Evolutionary conservation across 2,329 filamentous ascomycete genomes (phyloP), one percentile per base, ranked within the genome.

Genomic region (Cyphellophora attinorum): DNA sequence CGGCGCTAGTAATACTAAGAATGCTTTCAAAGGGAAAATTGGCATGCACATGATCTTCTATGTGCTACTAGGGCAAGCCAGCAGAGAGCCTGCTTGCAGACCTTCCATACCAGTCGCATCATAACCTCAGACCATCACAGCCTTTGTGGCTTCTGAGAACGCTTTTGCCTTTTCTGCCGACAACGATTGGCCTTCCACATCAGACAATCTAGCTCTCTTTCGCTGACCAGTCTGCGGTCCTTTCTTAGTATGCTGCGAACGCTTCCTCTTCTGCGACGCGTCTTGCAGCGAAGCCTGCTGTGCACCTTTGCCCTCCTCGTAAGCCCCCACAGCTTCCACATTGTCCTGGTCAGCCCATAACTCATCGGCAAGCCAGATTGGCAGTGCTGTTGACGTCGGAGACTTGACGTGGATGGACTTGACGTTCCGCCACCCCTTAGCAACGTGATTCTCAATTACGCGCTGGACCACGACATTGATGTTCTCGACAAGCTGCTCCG

Each of bases 341-440:
- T 94, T 76, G 52, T 37, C 37, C 15, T 85, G 79, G 41, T 76
- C 71, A 40, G 80, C 74, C 86, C 91, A 98, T 45, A 98, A 69
- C 68, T 95, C 86, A 48, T 86, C 81, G 4, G 89, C 83, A 54
- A 94, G 65, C 84, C 86, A 98, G 55, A 98, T 79, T n/a, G 91
- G 91, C 52, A 98, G 70, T 6, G 89, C 82, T 41, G 79, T 81
- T 4, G 89, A 94, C 53, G 84, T 78, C 17, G 85, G 81, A 3
- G 85, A 85, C 71, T 96, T 98, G 67, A 98, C 71, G 59, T 93
- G 86, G 42, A 98, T 65, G 44, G 76, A 75, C 59, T 80, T 79
- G 44, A 96, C 72, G 57, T 89, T 91, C 52, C 75, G 76, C 86
- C 88, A 95, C 52, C 86, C 80, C 57, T 89, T 79, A 12, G 86